Evolutionary conservation across 805 yeast species (phyloP).

Genomic region (Millerago galiae): DNA sequence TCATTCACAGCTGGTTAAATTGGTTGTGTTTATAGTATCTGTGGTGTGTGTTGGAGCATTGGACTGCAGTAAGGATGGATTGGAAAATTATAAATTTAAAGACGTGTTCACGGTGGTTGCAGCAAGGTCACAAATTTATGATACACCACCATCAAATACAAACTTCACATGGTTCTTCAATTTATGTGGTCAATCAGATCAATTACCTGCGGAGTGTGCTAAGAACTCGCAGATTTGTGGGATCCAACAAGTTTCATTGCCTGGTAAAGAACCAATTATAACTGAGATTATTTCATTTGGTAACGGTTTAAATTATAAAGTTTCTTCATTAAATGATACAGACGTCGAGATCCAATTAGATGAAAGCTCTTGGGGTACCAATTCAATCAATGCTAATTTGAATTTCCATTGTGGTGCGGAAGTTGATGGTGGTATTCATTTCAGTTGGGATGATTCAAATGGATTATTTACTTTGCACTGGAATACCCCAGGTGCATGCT

Average conservation of each 20-base stretch:
- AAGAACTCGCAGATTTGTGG: conserved; percentile 77
- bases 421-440: conserved; percentile 17
- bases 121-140: conserved; percentile 30
- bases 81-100: conserved; percentile 15
- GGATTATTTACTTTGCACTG: conserved; percentile 29
- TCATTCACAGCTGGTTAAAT: too few relatives aligned
- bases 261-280: conserved; percentile 39
- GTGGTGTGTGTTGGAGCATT: conserved; percentile 8
- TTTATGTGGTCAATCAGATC: conserved; percentile 46
- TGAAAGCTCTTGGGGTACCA: conserved; percentile 69
- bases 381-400: conserved; percentile 39
- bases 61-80: conserved; percentile 16
- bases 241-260: conserved; percentile 45
- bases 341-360: conserved; percentile 34
- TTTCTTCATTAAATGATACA: conserved; percentile 23
- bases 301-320: conserved; percentile 32
- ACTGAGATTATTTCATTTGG: conserved; percentile 61
- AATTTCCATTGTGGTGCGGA: conserved; percentile 41
- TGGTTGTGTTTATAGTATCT: not conserved
- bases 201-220: conserved; percentile 48
- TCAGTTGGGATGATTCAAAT: conserved; percentile 17
- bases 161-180: conserved; percentile 63
- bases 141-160: conserved; percentile 78
- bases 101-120: conserved; percentile 42
- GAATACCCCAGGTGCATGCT: conserved; percentile 36